Conservation (phyloP, 768 basidiomycete genomes). For the Russula griseocarnosa region DNA sequence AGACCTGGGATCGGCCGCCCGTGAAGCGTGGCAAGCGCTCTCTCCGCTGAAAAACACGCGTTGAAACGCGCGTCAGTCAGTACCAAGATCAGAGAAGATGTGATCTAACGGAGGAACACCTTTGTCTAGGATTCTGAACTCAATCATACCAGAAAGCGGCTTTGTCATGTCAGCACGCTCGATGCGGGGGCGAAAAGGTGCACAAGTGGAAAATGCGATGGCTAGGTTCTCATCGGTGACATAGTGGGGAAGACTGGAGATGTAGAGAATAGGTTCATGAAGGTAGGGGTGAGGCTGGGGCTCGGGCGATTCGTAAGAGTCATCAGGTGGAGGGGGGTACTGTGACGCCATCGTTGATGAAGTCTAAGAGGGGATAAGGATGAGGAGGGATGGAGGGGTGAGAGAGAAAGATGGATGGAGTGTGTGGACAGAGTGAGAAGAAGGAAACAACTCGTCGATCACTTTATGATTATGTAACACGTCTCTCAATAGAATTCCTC, state of each 20-base stretch:
- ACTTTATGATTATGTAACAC: conserved; percentile 28
- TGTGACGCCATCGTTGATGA: conserved; percentile 20
- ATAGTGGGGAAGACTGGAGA: conserved; percentile 70
- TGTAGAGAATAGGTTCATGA: conserved; percentile 76
- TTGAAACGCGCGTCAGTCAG: conserved; percentile 17
- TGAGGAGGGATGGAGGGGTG: not conserved
- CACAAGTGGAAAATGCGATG: conserved; percentile 64
- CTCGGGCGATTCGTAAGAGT: conserved; percentile 22
- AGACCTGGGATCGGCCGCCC: conserved; percentile 64
- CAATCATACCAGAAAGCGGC: conserved; percentile 67
- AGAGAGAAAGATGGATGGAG: not conserved
- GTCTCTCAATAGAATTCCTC: conserved; percentile 41
- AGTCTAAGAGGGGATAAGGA: conserved; percentile 1
- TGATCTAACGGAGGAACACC: conserved; percentile 41
- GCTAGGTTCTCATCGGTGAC: conserved; percentile 77
- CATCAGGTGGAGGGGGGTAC: conserved; percentile 25
- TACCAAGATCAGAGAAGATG: conserved; percentile 1
- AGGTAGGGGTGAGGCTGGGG: conserved; percentile 72
- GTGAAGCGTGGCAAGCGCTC: conserved; percentile 81
- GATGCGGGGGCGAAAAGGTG: conserved; percentile 79
- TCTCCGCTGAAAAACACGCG: conserved; percentile 59
- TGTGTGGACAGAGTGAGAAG: not conserved
- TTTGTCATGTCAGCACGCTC: conserved; percentile 52
- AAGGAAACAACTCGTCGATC: conserved; percentile 15
- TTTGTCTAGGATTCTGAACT: conserved; percentile 78